phyloP scores from a whole-genome alignment of 2,329 filamentous ascomycete species.

The Diaporthe aspalathi region DNA sequence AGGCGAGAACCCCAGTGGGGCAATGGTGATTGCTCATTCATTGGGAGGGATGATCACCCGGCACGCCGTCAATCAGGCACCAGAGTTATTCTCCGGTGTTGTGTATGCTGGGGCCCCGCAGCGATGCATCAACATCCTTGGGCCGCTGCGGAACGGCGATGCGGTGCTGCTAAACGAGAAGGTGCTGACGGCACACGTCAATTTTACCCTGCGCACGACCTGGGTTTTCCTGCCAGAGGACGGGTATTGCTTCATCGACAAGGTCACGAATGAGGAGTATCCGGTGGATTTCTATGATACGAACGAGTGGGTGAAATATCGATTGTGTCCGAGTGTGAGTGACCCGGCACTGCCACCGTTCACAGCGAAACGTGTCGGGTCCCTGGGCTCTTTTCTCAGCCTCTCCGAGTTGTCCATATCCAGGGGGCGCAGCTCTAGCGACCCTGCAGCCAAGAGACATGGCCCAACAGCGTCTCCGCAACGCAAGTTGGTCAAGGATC shows the following conservation, averaged over 20 bases:
- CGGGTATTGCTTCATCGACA: conserved; percentile 88
- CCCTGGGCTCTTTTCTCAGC: conserved; percentile 60
- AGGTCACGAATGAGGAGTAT: conserved; percentile 81
- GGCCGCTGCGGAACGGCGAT: conserved; percentile 91
- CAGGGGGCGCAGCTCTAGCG: conserved; percentile 58
- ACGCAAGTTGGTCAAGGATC: conserved; percentile 49
- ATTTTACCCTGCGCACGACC: conserved; percentile 89
- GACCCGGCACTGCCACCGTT: conserved; percentile 72
- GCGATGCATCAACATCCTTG: conserved; percentile 90
- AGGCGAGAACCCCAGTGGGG: conserved; percentile 68
- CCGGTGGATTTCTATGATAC: conserved; percentile 86
- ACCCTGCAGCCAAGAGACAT: conserved; percentile 44
- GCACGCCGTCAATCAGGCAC: conserved; percentile 86
- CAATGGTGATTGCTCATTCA: conserved; percentile 85
- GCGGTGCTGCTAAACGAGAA: conserved; percentile 90
- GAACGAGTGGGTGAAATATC: conserved; percentile 82
- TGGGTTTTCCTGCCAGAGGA: conserved; percentile 88
- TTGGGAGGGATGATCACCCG: conserved; percentile 89
- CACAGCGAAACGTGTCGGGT: conserved; percentile 48
- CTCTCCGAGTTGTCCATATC: conserved; percentile 57
- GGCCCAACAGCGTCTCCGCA: conserved; percentile 44
- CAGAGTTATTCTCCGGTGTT: conserved; percentile 87
- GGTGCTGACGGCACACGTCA: conserved; percentile 90
- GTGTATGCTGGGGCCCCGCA: conserved; percentile 88
- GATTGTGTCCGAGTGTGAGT: conserved; percentile 80